These are phyloP conservation scores for Leptographium galeiforme DNA, from an alignment of 2,329 filamentous ascomycete species.

Conservation along the genomic window DNA sequence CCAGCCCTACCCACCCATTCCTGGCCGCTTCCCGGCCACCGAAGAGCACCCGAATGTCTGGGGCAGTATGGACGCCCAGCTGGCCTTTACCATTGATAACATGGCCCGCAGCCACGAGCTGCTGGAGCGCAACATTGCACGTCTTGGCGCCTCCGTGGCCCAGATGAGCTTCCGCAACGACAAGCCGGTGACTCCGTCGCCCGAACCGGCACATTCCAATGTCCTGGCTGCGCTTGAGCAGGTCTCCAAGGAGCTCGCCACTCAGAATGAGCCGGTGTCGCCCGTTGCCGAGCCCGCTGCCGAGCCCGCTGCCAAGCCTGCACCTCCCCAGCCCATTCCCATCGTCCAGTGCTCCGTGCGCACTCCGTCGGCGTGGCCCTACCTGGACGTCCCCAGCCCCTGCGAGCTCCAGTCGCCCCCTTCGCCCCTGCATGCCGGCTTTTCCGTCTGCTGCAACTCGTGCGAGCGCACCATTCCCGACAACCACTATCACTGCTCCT, in stretches of 20 bases:
- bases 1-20: conserved; percentile 4
- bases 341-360: neutral
- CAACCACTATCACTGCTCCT: conserved; percentile 86
- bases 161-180: conserved; percentile 4
- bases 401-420: neutral
- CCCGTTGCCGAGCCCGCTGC: neutral
- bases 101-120: conserved; percentile 14
- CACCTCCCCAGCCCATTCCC: conserved; percentile 1
- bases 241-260: neutral
- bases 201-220: neutral
- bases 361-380: neutral
- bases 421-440: conserved; percentile 21
- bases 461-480: conserved; percentile 69
- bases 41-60: neutral
- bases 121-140: conserved; percentile 10
- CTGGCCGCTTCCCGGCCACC: conserved; percentile 3
- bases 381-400: neutral
- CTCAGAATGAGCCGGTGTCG: neutral
- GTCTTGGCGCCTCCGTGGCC: conserved; percentile 10
- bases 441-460: conserved; percentile 87
- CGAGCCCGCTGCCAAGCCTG: neutral
- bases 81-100: conserved; percentile 6
- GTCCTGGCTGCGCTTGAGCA: neutral
- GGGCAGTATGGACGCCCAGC: conserved; percentile 2
- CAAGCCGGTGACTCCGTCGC: neutral